Evolutionary conservation across 495 filamentous ascomycete genomes (phyloP).

Genomic region (Lasiosphaeriaceae sp.): DNA sequence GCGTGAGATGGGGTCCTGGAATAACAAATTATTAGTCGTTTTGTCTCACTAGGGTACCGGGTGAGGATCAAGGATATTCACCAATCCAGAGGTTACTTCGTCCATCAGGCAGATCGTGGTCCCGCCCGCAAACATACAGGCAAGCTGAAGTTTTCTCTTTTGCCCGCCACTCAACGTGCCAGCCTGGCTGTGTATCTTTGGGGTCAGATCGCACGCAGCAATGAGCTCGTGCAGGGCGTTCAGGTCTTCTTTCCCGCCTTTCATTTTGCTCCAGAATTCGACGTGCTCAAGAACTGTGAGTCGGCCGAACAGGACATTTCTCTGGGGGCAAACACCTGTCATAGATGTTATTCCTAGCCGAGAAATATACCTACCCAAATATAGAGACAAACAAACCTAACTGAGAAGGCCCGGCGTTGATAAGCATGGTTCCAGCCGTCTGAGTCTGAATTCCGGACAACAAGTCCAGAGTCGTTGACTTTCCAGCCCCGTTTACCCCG

Average conservation of each 20-base stretch:
- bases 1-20: conserved; percentile 65
- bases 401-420: conserved; percentile 43
- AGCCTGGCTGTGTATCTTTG: conserved; percentile 58
- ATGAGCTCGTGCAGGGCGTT: conserved; percentile 55
- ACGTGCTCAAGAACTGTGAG: conserved; percentile 77
- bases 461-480: conserved; percentile 77
- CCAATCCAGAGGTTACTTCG: conserved; percentile 71
- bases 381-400: conserved; percentile 1
- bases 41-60: not conserved
- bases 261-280: conserved; percentile 67
- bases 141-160: conserved; percentile 77
- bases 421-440: conserved; percentile 61
- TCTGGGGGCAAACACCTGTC: conserved; percentile 75
- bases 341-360: conserved; percentile 9
- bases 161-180: conserved; percentile 75
- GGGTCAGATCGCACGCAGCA: conserved; percentile 59
- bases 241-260: conserved; percentile 49
- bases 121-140: conserved; percentile 85
- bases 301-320: conserved; percentile 78
- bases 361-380: not conserved
- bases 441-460: conserved; percentile 69
- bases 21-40: not conserved
- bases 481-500: conserved; percentile 79
- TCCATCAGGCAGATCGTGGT: conserved; percentile 77
- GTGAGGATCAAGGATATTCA: not conserved